A percentile compares a stretch with the other conserved stretches of the same genome.
Conservation (phyloP, 75 land plant species). For the Adiantum capillusveneris region DNA sequence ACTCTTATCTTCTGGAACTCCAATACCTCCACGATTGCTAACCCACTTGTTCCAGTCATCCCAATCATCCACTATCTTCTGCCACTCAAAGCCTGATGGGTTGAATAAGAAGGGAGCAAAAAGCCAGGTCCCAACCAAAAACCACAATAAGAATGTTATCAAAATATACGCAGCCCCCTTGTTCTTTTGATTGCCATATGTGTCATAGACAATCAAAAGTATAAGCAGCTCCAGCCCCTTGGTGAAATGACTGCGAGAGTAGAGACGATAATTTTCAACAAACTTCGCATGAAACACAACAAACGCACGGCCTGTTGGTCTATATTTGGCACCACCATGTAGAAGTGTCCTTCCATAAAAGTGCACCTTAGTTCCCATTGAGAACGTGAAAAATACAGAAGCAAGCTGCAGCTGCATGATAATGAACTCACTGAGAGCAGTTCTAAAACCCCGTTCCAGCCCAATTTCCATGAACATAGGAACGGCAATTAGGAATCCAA, state of each 20-base stretch:
- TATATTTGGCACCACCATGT: conserved; percentile 93
- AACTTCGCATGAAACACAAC: conserved; percentile 94
- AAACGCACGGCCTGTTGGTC: conserved; percentile 87
- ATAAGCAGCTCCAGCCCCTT: conserved; percentile 87
- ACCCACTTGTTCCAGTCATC: conserved; percentile 98
- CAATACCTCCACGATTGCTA: conserved; percentile 84
- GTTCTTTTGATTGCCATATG: conserved; percentile 49
- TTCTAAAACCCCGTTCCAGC: conserved; percentile 85
- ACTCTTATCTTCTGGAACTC: conserved; percentile 77
- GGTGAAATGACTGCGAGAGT: conserved; percentile 95
- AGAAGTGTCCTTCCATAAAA: conserved; percentile 94
- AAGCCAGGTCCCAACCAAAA: conserved; percentile 80
- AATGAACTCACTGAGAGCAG: conserved; percentile 84
- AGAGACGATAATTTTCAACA: conserved; percentile 91
- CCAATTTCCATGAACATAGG: conserved; percentile 99
- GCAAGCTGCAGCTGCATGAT: conserved; percentile 95
- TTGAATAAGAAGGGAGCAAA: conserved; percentile 67
- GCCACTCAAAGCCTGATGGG: conserved; percentile 83
- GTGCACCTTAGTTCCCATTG: conserved; percentile 91
- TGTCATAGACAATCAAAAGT: conserved; percentile 70
- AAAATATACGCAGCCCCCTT: conserved; percentile 56
- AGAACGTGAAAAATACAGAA: conserved; percentile 94
- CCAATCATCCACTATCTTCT: conserved; percentile 98
- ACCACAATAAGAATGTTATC: conserved; percentile 88
- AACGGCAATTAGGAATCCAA: conserved; percentile 84